Conservation (phyloP, 1,139 yeast species). For the Hemisphaericaspora xylanilytica region DNA sequence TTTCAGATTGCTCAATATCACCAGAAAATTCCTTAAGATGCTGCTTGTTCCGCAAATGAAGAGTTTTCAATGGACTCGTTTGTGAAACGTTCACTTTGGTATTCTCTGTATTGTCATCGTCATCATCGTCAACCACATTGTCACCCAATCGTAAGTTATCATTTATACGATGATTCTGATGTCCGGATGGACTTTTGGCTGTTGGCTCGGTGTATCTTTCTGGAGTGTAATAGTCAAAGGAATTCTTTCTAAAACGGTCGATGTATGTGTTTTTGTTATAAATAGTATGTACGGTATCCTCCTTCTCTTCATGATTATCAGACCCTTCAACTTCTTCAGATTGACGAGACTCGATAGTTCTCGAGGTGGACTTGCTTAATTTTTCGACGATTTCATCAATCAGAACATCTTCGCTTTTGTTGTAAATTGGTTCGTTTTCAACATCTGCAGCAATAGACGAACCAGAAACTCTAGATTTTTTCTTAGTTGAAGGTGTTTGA, state of each 20-base stretch:
- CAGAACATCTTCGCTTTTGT: not conserved
- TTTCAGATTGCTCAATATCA: slow-evolving; percentile 4
- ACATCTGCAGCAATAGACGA: not conserved
- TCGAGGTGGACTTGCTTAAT: not conserved
- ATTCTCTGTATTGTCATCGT: slow-evolving; percentile 9
- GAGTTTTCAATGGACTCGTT: slow-evolving; percentile 13
- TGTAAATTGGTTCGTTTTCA: not conserved
- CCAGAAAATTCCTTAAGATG: slow-evolving; percentile 5
- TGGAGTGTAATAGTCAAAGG: slow-evolving; percentile 33
- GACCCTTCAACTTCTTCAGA: not conserved
- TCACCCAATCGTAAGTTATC: slow-evolving; percentile 17
- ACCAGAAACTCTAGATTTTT: not conserved
- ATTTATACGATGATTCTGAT: slow-evolving; percentile 29
- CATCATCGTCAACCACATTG: slow-evolving; percentile 7
- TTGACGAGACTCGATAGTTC: not conserved
- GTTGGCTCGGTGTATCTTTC: slow-evolving; percentile 43
- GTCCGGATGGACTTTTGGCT: slow-evolving; percentile 41
- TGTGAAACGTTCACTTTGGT: slow-evolving; percentile 5
- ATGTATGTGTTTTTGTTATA: slow-evolving; percentile 18
- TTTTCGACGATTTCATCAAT: slow-evolving; percentile 2
- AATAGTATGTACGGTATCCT: slow-evolving; percentile 2
- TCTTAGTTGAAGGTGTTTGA: not conserved
- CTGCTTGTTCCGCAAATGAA: not conserved
- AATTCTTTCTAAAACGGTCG: slow-evolving; percentile 19
- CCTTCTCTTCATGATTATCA: slow-evolving; percentile 1